Evolutionary conservation across 805 yeast genomes (phyloP).

Genomic region (Scheffersomyces coipomensis): DNA sequence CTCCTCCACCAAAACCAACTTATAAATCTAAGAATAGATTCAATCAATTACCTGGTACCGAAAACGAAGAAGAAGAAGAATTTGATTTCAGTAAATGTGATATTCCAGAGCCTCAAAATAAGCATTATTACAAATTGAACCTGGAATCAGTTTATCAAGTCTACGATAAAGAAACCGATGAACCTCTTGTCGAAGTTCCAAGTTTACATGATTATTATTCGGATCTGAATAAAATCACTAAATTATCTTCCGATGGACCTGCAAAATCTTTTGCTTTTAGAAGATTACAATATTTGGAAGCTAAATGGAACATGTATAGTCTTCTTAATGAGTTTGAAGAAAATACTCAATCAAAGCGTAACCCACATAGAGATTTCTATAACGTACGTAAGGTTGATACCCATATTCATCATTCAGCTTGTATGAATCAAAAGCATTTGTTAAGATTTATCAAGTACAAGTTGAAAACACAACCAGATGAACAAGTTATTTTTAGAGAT

Average conservation of each 20-base stretch:
- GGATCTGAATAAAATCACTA: constrained; percentile 74
- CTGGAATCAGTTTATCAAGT: constrained; percentile 72
- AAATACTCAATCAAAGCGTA: constrained; percentile 81
- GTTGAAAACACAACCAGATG: constrained; percentile 81
- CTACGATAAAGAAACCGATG: constrained; percentile 31
- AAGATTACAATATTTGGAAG: constrained; percentile 89
- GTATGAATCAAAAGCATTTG: constrained; percentile 98
- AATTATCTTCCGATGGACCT: constrained; percentile 90
- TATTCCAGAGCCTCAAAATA: constrained; percentile 50
- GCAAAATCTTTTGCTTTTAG: constrained; percentile 94
- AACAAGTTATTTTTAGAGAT: constrained; percentile 91
- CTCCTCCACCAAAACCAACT: constrained; percentile 91
- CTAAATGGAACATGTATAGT: constrained; percentile 91
- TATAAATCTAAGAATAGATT: constrained; percentile 58
- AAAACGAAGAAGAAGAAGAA: constrained; percentile 41
- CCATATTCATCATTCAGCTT: constrained; percentile 98
- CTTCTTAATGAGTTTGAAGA: constrained; percentile 91
- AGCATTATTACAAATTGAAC: constrained; percentile 46
- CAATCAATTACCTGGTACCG: constrained; percentile 38
- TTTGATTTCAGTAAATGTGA: constrained; percentile 58
- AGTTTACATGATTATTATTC: constrained; percentile 78
- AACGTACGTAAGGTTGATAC: constrained; percentile 97
- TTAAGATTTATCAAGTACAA: constrained; percentile 92
- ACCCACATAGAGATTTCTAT: constrained; percentile 96
- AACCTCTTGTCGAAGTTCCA: constrained; percentile 63